Base-by-base conservation (phyloP, 225 moss, liverwort and hornwort genomes). In the Sphagnum tenellum region DNA sequence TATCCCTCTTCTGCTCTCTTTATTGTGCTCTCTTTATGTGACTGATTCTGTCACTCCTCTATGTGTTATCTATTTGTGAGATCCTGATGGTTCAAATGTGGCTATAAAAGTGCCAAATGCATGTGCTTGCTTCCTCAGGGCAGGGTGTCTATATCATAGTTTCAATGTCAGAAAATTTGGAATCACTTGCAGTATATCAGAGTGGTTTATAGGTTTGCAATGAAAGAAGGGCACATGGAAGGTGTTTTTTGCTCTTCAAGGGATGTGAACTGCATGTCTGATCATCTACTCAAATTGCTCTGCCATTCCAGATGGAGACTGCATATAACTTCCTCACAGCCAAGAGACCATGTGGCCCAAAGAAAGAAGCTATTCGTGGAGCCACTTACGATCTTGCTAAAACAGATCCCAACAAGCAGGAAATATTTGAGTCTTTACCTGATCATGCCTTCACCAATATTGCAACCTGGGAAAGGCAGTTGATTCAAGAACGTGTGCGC, bases 341-440 rank as follows among this genome's bases (percentile, higher is more conserved):
- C 3, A 75, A 66, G 70, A 48, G 74, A 14, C 74, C 74, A 29
- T 75, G 74, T 55, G 74, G 70, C 5, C 70, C 74, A 44, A 70
- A 75, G 13, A 70, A 59, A 65, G 65, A 66, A 4, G 74, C 74
- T 48, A 75, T 75, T 55, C 74, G 74, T 8, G 70, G 74, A 12
- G 74, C 73, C 46, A 69, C 69, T 12, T 74, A 74, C 52, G 74
- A 74, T 47, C 64, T 74, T 4, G 69, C 64, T 8, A 69, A 74
- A 50, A 65, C 3, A 0, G 74, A 74, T 50, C 58, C 56, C 46
- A 63, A 49, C 62, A 69, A 64, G 63, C 29, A 29, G 29, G 8
- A 62, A 12, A 62, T 63, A 3, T 53, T 74, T 8, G 68, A 74
- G 49, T 52, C 68, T 3, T 49, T 74, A 13, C 68, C 73, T 3